Evolutionary conservation across 208 protist species (phyloP), one percentile per base, ranked within the genome.

Genomic region (Crithidia brevicula): DNA sequence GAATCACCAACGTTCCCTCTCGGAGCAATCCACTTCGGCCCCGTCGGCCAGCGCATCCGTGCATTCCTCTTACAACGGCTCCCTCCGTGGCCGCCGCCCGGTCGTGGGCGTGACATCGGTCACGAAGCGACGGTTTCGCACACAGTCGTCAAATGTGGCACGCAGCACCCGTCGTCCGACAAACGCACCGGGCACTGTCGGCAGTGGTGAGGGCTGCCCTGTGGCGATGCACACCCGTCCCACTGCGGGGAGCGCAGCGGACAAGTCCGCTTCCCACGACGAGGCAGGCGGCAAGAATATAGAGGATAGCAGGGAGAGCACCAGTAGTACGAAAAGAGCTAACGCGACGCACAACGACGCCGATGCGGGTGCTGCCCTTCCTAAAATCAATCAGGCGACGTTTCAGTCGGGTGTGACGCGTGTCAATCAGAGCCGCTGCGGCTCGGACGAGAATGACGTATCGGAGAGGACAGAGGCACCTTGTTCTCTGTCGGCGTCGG

Each of bases 101-200:
- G 20, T 4, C 0, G 27, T 43, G 3, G 46, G 36, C 33, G n/a
- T 30, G 0, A 40, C 51, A 6, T 52, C 23, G 13, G n/a, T 50
- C 25, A 40, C 34, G 31, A 67, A 36, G 36, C 40, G 46, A 15
- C 46, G 31, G 23, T 56, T 69, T 4, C 54, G 34, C 45, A 22
- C 62, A 11, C 62, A 47, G 36, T 46, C 70, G 3, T 75, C 70
- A 9, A 59, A 6, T 4, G 46, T 52, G 9, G 23, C 8, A 11
- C 28, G 4, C 20, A 45, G 23, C 28, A 11, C 46, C 2, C 45
- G 53, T 16, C 38, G 34, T 1, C 1, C 38, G 2, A n/a, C 42
- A 0, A 45, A 23, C 30, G 22, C 50, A 13, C 18, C 23, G 3
- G 34, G 20, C 36, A 30, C 28, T 10, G 7, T 51, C 3, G 30